Evolutionary conservation across 2,329 filamentous ascomycete genomes (phyloP), one percentile per base, ranked within the genome.

Genomic region (Arthroderma uncinatum): DNA sequence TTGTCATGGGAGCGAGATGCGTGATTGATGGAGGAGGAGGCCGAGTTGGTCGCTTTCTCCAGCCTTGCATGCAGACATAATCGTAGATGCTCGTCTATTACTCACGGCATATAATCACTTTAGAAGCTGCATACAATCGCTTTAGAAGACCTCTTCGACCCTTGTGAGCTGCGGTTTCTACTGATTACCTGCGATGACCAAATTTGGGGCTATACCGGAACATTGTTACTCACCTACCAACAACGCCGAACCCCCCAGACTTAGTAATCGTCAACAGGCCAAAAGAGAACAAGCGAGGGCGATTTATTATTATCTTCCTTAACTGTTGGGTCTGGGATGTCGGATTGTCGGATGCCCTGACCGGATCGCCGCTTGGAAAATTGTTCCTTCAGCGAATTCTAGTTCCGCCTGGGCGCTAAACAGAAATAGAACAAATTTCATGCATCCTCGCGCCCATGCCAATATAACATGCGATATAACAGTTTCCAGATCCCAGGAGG

Each of bases 361-460:
- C 21, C 25, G 42, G 21, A n/a, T 16, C 23, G 9, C 14, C 14
- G 47, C 9, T 5, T n/a, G n/a, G n/a, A n/a, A n/a, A n/a, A n/a
- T n/a, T 16, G 25, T 33, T 50, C 47, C 25, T 50, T 21, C 47
- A 50, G 19, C 21, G 16, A 21, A 50, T 50, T 50, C 25, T 19
- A 50, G 47, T 50, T 50, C 47, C 47, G 28, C 47, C 44, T n/a
- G 28, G 47, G 47, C 47, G 47, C 25, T 47, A 47, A 28, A 50
- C 47, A 50, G 47, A 50, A 34, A 50, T 50, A 50, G 47, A 50
- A 50, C 25, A 33, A 23, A 16, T 33, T 16, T 30, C n/a, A 33
- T 50, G 47, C 47, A 50, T 30, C 47, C 47, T 30, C 14, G 25
- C 10, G 47, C 47, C 47, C 47, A 30, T 50, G 25, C n/a, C 40